These are phyloP conservation scores for Backusella tarrabulga DNA, from an alignment of 192 early-diverging fungal species.

Conservation along the genomic window DNA sequence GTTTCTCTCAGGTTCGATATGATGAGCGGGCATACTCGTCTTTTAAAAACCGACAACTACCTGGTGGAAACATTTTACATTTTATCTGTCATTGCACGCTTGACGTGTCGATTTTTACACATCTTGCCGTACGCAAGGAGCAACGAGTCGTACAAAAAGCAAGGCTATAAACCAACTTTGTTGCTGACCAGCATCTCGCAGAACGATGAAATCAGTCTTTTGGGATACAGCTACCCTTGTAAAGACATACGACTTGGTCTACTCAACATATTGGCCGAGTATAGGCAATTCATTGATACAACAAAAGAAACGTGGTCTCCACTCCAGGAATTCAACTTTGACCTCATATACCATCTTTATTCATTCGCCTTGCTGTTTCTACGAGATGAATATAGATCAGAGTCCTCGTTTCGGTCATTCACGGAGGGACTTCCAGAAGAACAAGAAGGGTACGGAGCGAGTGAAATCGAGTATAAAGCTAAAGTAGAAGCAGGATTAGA, in stretches of 20 bases:
- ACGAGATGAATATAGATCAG: background rate
- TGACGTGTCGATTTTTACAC: background rate
- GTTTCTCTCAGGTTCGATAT: slow-evolving; percentile 17
- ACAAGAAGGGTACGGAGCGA: background rate
- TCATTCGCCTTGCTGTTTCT: background rate
- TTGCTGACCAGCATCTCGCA: background rate
- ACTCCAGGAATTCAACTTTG: background rate
- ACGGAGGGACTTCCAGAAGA: background rate
- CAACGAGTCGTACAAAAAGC: background rate
- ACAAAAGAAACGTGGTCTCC: background rate
- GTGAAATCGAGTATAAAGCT: background rate
- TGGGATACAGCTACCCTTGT: background rate
- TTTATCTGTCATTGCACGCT: background rate
- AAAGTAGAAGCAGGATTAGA: background rate
- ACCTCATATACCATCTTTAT: background rate
- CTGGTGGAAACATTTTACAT: slow-evolving; percentile 17
- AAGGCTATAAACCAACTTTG: background rate
- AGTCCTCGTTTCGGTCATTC: background rate
- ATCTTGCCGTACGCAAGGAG: background rate
- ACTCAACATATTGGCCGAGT: background rate
- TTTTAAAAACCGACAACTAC: slow-evolving; percentile 9
- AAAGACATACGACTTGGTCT: background rate
- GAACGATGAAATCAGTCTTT: background rate
- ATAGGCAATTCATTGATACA: background rate
- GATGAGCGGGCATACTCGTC: background rate